These are phyloP conservation scores for Boletellus emodensis DNA, from an alignment of 768 basidiomycete species.

Conservation along the genomic window DNA sequence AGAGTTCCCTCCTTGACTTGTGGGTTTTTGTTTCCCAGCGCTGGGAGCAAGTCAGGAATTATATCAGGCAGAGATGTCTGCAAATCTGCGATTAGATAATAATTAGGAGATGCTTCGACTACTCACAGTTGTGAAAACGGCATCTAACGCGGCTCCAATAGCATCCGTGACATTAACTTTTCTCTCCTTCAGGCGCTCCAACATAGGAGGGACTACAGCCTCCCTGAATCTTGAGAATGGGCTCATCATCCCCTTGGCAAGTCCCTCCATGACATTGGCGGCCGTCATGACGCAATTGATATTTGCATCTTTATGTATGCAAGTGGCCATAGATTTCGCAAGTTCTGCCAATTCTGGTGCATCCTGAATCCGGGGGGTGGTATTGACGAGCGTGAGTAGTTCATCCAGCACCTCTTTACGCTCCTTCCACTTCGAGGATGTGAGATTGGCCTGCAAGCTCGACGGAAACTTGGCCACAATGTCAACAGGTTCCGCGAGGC, in stretches of 20 bases:
- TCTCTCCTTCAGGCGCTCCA: conserved; percentile 91
- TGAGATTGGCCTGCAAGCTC: conserved; percentile 67
- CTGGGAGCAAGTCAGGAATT: conserved; percentile 73
- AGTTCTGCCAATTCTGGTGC: conserved; percentile 74
- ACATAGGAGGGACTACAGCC: conserved; percentile 65
- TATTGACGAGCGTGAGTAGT: conserved; percentile 62
- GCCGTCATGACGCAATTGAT: conserved; percentile 92
- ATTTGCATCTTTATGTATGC: conserved; percentile 88
- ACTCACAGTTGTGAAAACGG: conserved; percentile 77
- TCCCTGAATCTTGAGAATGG: conserved; percentile 75
- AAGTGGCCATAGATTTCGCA: conserved; percentile 67
- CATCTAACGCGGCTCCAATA: conserved; percentile 84
- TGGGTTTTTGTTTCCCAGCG: conserved; percentile 87
- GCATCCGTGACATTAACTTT: conserved; percentile 88
- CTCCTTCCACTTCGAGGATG: conserved; percentile 98
- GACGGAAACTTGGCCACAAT: conserved; percentile 72
- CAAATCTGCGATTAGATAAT: conserved; percentile 2
- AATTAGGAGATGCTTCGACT: conserved; percentile 3
- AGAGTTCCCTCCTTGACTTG: conserved; percentile 93
- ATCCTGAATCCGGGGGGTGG: conserved; percentile 76
- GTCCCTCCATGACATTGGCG: conserved; percentile 75
- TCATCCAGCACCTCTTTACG: conserved; percentile 89
- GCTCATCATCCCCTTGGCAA: conserved; percentile 77
- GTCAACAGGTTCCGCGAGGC: conserved; percentile 77
- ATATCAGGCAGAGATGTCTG: conserved; percentile 81